Evolutionary conservation across 768 basidiomycete species (phyloP), one percentile per base, ranked within the genome.

Genomic region (Dacryopinax spathularia): DNA sequence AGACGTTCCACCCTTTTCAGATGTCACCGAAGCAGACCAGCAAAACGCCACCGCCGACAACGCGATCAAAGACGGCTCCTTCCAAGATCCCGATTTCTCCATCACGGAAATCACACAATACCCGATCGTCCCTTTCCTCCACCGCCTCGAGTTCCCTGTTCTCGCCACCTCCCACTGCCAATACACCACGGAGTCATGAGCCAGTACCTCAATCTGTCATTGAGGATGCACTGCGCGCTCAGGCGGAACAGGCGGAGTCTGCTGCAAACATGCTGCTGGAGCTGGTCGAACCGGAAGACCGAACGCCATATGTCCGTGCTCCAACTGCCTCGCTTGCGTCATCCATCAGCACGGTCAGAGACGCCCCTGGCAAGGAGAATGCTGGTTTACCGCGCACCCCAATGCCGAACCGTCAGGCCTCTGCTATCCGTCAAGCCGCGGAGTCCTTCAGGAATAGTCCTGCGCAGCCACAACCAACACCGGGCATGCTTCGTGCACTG

Each of bases 201-300:
- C 34, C 62, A 6, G 59, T 66, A 72, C 80, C 67, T 60, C 77
- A 76, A 48, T 77, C 84, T 13, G 81, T 81, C 20, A 77, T 93
- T 2, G 92, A 94, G 70, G 93, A 95, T 70, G 91, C 86, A 33
- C 73, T 95, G 68, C 82, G 86, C 43, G 89, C 89, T 1, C 83
- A 89, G 61, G 93, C 94, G 1, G 89, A 89, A 68, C 94, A 96
- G 71, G 94, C 94, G 0, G 90, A 93, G 72, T 92, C 90, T 70
- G 89, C 92, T 7, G 94, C 94, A 0, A 87, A 91, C 71, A 82
- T 90, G 60, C 75, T 97, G 29, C 72, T 95, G 36, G 94, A 96
- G 72, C 79, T 95, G 16, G 87, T 89, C 13, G 89, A 91, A 66
- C 82, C 86, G 15, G 89, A 90, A 56, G 86, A 64, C 64, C 16